Evolutionary conservation across 306 rosid species (phyloP), one percentile per base, ranked within the genome.

Genomic region (Cucurbita maxima): DNA sequence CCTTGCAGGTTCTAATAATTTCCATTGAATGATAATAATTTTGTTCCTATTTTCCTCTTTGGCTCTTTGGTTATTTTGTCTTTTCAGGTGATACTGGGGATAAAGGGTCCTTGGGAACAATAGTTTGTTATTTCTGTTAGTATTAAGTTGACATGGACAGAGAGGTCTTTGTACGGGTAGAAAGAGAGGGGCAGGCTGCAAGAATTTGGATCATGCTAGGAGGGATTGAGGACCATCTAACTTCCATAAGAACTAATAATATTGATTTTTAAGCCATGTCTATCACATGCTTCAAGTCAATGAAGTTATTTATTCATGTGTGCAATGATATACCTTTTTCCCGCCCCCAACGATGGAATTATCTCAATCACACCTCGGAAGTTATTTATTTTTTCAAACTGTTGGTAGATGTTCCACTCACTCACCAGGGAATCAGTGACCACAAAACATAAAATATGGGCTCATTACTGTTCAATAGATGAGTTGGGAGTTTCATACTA

Each of bases 1-100:
- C 98, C 76, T 83, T 92, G 51, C 96, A 90, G 98, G 98, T 92
- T 75, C 54, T 76, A 78, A 56, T 74, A 25, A 58, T 55, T 73
- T 82, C 61, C 30, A 47, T 51, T 66, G 72, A 30, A 50, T 71
- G 61, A 51, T 30, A 50, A 52, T 22, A 6, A 8, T 25, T 47
- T 25, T 68, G 13, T 68, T 51, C 34, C 34, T 37, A 36, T 71
- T 50, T 71, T 34, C 25, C 5, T 48, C 44, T 30, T 30, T 30
- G 34, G 34, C 34, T 70, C 54, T 66, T 66, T 66, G 1, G 45
- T 43, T 66, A 13, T 41, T 8, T 9, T 66, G 36, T 66, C 37
- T 9, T 66, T 66, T 63, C 51, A 59, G 44, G 66, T 34, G 20
- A 14, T 59, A 34, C 44, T 3, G 44, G 7, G 11, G 19, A 60